Evolutionary conservation across 768 basidiomycete genomes (phyloP), one percentile per base, ranked within the genome.

Genomic region (Suillus cothurnatus): DNA sequence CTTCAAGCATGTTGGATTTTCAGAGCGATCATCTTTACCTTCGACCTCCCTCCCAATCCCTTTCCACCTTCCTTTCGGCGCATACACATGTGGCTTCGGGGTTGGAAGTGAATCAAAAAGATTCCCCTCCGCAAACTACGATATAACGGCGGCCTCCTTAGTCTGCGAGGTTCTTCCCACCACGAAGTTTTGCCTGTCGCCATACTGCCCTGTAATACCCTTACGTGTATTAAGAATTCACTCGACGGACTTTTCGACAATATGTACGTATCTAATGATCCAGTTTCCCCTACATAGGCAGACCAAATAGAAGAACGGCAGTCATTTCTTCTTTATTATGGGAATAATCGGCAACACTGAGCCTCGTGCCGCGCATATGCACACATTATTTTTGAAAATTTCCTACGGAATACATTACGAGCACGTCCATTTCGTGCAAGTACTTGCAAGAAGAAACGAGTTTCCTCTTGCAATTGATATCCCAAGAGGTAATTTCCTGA

Each of bases 181-280:
- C 53, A 21, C 53, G 53, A 55, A 55, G 53, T 32, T 55, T 55
- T 55, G 31, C 6, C 12, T 55, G 53, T 55, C 53, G 31, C 53
- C 53, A 32, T 32, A 55, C 53, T 6, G 32, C 53, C 31, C 19
- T 11, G 21, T 32, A 9, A 6, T 14, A 14, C 53, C 19, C 6
- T 55, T 55, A 55, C 53, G 53, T 55, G 31, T 45, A 55, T 55
- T 55, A 55, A 34, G 53, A 55, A 32, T 32, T 55, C 5, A 1
- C 53, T 55, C 53, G 32, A 55, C 53, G 53, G 53, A 21, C 53
- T 55, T 53, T 55, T 55, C 21, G 31, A 55, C 17, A 53, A 53
- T 32, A 53, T 21, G 52, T 53, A 53, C 31, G 53, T 55, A 55
- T 32, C 21, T n/a, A 55, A 55, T n/a, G 21, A 55, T 55, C 21